Evolutionary conservation across 768 basidiomycete genomes (phyloP).

Genomic region (Steccherinum ochraceum): DNA sequence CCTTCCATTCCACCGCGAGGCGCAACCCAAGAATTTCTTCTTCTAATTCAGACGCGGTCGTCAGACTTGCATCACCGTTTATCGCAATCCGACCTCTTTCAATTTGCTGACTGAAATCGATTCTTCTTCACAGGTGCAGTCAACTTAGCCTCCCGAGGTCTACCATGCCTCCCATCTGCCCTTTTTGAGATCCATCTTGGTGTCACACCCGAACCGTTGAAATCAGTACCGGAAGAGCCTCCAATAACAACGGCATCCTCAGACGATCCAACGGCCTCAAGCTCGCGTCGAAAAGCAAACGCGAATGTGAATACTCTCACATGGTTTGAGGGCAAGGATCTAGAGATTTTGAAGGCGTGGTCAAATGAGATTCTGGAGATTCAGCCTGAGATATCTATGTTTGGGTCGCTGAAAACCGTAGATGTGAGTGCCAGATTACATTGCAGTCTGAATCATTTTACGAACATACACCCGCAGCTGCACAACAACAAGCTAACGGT

Average conservation of each 20-base stretch:
- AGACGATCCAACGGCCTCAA: slow-evolving; percentile 18
- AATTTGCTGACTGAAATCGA: slow-evolving; percentile 9
- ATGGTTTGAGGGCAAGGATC: slow-evolving; percentile 81
- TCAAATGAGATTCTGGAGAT: slow-evolving; percentile 76
- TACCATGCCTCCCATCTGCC: slow-evolving; percentile 69
- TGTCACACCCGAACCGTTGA: slow-evolving; percentile 63
- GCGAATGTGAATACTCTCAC: slow-evolving; percentile 44
- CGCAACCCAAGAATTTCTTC: not conserved
- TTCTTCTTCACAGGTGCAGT: slow-evolving; percentile 46
- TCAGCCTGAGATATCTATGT: slow-evolving; percentile 77
- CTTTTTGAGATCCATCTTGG: slow-evolving; percentile 79
- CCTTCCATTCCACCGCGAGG: not conserved
- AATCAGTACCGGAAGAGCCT: slow-evolving; percentile 59
- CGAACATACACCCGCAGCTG: slow-evolving; percentile 36
- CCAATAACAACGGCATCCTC: slow-evolving; percentile 31
- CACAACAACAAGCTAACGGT: slow-evolving; percentile 64
- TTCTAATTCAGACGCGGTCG: too few relatives aligned
- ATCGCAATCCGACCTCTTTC: not conserved
- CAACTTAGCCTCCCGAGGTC: slow-evolving; percentile 67
- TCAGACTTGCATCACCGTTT: not conserved
- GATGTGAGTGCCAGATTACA: slow-evolving; percentile 48
- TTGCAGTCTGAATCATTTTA: too few relatives aligned
- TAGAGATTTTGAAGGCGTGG: slow-evolving; percentile 70
- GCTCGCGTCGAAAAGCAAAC: slow-evolving; percentile 29
- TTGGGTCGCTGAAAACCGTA: slow-evolving; percentile 73